Base-by-base conservation (phyloP, 2,329 filamentous ascomycete species). In the Neofusicoccum cordaticola region DNA sequence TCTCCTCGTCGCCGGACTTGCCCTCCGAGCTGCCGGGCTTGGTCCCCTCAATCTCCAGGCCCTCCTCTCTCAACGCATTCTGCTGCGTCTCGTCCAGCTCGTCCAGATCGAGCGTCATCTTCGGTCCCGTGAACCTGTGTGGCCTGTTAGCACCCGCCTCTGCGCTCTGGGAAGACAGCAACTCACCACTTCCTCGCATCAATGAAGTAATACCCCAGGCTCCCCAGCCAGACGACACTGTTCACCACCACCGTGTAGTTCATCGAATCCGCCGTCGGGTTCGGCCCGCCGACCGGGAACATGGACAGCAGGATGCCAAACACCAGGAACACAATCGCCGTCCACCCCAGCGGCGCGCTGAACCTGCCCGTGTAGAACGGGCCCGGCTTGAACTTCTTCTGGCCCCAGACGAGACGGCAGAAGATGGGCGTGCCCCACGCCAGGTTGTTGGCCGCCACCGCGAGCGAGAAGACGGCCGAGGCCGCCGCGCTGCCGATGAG, bases 181-280 rank as follows among this genome's bases (percentile, higher is more conserved):
- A 52, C 60, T 53, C n/a, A 65, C 80, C 84, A 87, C 71, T 86
- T 87, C 63, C 81, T 77, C 6, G 85, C 86, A 74, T 84, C 80
- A 31, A 85, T 67, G 67, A 79, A 79, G 70, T 87, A 88, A 72
- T 88, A 88, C 0, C 78, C 57, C 68, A 86, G 72, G 0, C 82
- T 80, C 1, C 85, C 84, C 13, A 82, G 75, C 86, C 86, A 88
- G 1, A 88, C 82, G 3, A 82, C 81, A 39, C 79, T 79, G 67
- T 87, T 87, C 66, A 89, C 85, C 0, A 87, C 86, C 2, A 87
- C 80, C 0, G 86, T 87, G 70, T 88, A 88, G 69, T 88, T 89
- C 86, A 88, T 88, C 15, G 74, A 74, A 45, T 81, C 67, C 0
- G 79, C 72, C 7, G 76, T 79, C 1, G 85, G 85, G 68, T 82